Conservation (phyloP, 208 protist species). For the Leishmania lainsoni region DNA sequence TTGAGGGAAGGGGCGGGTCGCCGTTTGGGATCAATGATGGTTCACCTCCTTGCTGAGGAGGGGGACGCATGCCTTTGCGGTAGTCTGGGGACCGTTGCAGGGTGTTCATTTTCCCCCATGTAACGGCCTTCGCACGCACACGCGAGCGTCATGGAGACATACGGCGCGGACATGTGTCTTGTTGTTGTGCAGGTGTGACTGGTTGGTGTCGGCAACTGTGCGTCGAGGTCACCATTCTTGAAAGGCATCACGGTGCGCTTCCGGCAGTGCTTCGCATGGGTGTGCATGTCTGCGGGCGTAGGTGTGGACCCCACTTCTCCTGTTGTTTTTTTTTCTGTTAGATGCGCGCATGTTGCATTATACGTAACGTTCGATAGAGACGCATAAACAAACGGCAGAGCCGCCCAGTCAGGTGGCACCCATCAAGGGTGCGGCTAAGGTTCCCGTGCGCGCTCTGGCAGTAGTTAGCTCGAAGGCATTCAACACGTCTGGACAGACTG, state of each 20-base stretch:
- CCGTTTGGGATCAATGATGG: neutral
- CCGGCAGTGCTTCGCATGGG: neutral
- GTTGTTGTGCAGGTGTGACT: neutral
- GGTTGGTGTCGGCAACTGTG: neutral
- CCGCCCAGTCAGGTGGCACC: neutral
- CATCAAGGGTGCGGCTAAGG: neutral
- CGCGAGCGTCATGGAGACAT: neutral
- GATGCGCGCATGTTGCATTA: neutral
- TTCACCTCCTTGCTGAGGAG: neutral
- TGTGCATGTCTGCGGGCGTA: neutral
- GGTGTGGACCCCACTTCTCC: neutral
- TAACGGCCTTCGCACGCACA: neutral
- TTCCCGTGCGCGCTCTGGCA: neutral
- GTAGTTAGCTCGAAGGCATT: neutral
- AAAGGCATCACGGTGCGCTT: neutral
- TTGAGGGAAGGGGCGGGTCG: neutral
- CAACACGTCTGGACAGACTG: neutral
- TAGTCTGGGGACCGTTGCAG: neutral
- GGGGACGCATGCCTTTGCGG: neutral
- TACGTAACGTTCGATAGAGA: neutral
- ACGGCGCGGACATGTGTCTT: neutral
- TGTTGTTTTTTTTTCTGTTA: neutral
- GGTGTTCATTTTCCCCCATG: neutral
- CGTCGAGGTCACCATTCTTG: neutral
- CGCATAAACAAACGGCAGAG: neutral